Evolutionary conservation across 2,329 filamentous ascomycete genomes (phyloP).

Genomic region (Cercospora brassicicola): DNA sequence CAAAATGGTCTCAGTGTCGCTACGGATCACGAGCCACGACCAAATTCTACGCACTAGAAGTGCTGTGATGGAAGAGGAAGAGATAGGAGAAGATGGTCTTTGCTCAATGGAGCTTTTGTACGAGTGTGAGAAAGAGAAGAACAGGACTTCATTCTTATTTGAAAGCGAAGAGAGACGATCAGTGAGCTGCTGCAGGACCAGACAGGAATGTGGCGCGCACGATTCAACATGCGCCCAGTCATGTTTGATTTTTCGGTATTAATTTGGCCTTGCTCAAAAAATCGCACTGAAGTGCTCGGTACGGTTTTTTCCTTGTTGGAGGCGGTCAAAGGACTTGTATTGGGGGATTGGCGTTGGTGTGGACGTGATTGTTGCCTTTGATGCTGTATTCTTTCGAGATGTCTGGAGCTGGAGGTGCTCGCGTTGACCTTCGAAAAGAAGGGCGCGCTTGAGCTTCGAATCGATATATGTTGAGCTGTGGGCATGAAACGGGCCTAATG

Average conservation of each 20-base stretch:
- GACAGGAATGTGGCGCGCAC: background rate
- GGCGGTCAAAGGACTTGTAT: background rate
- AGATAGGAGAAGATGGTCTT: background rate
- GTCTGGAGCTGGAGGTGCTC: conserved; percentile 24
- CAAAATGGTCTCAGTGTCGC: conserved; percentile 2
- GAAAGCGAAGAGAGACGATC: background rate
- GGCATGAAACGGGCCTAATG: background rate
- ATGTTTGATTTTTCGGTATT: conserved; percentile 1
- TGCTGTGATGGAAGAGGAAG: background rate
- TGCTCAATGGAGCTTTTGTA: background rate
- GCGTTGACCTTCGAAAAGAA: background rate
- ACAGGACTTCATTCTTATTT: background rate
- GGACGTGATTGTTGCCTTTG: background rate
- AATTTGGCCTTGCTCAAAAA: background rate
- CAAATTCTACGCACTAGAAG: conserved; percentile 2
- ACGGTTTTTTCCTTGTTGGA: background rate
- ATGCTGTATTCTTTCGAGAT: background rate
- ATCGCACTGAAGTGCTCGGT: background rate
- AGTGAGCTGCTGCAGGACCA: background rate
- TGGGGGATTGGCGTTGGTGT: background rate
- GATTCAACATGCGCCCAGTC: conserved; percentile 20
- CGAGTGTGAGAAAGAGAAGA: background rate
- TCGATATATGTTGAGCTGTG: background rate
- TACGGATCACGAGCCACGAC: conserved; percentile 1
- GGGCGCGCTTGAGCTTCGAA: conserved; percentile 18